Evolutionary conservation across 106 monocot genomes (phyloP).

Genomic region (Dioscorea dumetorum): DNA sequence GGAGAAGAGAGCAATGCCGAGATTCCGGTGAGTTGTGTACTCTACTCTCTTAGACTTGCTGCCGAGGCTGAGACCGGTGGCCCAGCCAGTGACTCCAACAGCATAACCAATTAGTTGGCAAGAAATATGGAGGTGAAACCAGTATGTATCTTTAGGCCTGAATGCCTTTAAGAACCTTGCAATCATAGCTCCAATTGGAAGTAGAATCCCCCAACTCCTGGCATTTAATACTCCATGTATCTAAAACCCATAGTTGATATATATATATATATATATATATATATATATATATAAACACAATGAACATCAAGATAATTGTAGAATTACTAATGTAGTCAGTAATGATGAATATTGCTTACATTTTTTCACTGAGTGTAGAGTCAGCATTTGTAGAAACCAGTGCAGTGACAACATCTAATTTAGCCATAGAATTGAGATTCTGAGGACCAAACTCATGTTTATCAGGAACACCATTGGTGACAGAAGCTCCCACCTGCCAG

Average conservation of each 20-base stretch:
- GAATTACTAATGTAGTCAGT: too few relatives aligned
- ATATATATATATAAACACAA: too few relatives aligned
- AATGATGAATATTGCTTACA: slow-evolving; percentile 22
- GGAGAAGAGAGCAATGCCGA: slow-evolving; percentile 37
- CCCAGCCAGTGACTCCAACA: slow-evolving; percentile 48
- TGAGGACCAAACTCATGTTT: slow-evolving; percentile 32
- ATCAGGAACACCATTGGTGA: slow-evolving; percentile 21
- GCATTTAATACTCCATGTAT: slow-evolving; percentile 41
- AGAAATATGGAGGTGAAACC: slow-evolving; percentile 43
- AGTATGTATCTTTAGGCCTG: slow-evolving; percentile 28
- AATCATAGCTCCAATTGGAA: slow-evolving; percentile 36
- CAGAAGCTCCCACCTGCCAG: slow-evolving; percentile 64
- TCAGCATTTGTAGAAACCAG: neutral
- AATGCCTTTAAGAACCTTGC: slow-evolving; percentile 43
- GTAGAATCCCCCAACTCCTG: slow-evolving; percentile 42
- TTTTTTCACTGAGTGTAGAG: slow-evolving; percentile 18
- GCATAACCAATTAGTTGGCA: slow-evolving; percentile 36
- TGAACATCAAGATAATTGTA: too few relatives aligned
- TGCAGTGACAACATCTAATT: slow-evolving; percentile 37
- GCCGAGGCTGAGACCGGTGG: slow-evolving; percentile 32
- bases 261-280: too few relatives aligned
- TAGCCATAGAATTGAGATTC: slow-evolving; percentile 41
- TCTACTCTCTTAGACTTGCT: slow-evolving; percentile 18
- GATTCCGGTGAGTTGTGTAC: slow-evolving; percentile 21
- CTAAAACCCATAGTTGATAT: neutral